Evolutionary conservation across 257 asterid genomes (phyloP), one percentile per base, ranked within the genome.

Genomic region (Leonotis leonurus): DNA sequence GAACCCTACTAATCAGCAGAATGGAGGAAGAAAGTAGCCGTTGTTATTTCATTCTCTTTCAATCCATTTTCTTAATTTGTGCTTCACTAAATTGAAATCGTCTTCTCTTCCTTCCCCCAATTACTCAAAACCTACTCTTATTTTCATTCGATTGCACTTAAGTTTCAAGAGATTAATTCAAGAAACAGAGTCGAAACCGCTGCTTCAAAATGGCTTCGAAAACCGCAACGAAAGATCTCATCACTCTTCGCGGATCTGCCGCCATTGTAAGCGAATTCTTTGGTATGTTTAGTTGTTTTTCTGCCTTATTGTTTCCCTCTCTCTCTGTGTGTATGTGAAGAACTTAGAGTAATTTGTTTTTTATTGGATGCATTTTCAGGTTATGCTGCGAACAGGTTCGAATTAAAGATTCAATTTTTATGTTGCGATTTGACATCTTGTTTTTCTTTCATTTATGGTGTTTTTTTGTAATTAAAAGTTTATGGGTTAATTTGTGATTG

Each of bases 231-330:
- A 90, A 90, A 44, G 96, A 90, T 75, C 80, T 88, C 62, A 90
- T 88, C 77, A 90, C 98, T 2, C 89, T 90, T n/a, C 93, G 86
- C 30, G 98, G 96, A 56, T 90, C 98, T 4, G 84, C 98, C 59
- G 96, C 96, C 14, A 88, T 88, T 25, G 92, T 90, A 69, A 73
- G 92, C 24, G 98, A 90, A 76, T 90, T 88, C 80, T 90, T 90
- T 33, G 98, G 97, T 89, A 78, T 13, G 22, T 68, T 51, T n/a
- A n/a, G n/a, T n/a, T 26, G 10, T 8, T 17, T 29, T 55, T 50
- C 12, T 8, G 12, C 57, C 13, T 49, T 45, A 39, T 0, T 16
- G 21, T 27, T 14, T 26, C 33, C 39, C 9, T 6, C 2, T n/a
- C 13, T 26, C 35, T n/a, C 5, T 69, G 32, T 11, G 22, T 60